Conservation (phyloP, 2,329 filamentous ascomycete genomes). For the Dothiorella sarmentorum region DNA sequence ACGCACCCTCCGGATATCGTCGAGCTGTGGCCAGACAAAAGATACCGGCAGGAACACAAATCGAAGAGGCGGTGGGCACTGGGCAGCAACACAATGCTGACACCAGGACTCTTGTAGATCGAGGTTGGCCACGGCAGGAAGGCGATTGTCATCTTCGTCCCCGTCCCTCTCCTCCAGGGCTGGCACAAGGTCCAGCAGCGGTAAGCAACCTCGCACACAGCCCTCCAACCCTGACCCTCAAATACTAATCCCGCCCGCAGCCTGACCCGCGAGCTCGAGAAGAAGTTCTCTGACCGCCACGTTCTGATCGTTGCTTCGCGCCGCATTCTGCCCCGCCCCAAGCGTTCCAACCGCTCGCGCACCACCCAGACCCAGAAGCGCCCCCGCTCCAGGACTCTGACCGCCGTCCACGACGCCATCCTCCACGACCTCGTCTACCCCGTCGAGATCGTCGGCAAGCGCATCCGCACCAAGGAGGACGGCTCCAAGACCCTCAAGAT, state of each 20-base stretch:
- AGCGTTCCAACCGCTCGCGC: conserved; percentile 95
- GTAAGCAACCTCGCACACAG: conserved; percentile 57
- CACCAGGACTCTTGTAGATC: conserved; percentile 70
- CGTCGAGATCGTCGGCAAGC: conserved; percentile 99
- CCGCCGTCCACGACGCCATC: conserved; percentile 98
- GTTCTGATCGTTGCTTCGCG: conserved; percentile 98
- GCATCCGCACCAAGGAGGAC: conserved; percentile 97
- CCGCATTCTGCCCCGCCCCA: conserved; percentile 97
- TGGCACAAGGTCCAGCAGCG: conserved; percentile 99
- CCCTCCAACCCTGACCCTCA: background rate
- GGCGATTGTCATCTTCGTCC: conserved; percentile 99
- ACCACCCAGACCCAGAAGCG: conserved; percentile 98
- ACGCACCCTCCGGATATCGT: background rate
- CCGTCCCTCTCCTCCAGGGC: conserved; percentile 93
- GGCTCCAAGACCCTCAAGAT: conserved; percentile 98
- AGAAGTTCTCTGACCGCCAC: conserved; percentile 99
- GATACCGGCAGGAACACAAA: conserved; percentile 21
- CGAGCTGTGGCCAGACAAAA: conserved; percentile 16
- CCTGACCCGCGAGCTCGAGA: conserved; percentile 99
- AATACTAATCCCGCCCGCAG: conserved; percentile 47
- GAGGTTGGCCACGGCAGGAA: conserved; percentile 99
- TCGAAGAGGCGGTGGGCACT: conserved; percentile 56
- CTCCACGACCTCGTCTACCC: conserved; percentile 97
- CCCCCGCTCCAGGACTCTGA: conserved; percentile 94
- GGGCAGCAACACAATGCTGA: conserved; percentile 52